Percentiles rank a stretch among this genome's conserved stretches.
Conservation (phyloP, 352 stramenopile genomes). For the Globisporangium carolinianum region DNA sequence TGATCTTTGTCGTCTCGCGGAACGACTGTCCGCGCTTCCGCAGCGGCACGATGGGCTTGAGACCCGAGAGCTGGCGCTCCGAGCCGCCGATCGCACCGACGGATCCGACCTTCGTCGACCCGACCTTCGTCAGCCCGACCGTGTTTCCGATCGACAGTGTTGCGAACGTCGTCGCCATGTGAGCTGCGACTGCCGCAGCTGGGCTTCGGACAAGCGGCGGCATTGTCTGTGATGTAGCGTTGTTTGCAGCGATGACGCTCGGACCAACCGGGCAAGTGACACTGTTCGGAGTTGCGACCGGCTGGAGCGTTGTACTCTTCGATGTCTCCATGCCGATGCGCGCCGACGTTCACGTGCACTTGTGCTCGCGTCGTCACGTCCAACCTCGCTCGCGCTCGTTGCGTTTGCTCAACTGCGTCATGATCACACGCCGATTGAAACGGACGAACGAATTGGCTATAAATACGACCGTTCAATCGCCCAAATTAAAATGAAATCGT, state of each 20-base stretch:
- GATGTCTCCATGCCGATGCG: neutral
- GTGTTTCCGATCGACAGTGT: too few species aligned
- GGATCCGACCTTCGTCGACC: neutral
- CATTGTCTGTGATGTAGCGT: conserved; percentile 28
- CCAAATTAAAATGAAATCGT: too few species aligned
- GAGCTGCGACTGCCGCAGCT: too few species aligned
- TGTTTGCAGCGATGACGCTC: conserved; percentile 21
- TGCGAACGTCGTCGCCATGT: too few species aligned
- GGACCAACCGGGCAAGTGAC: neutral
- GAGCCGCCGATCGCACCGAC: conserved; percentile 12
- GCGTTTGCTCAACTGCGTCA: too few species aligned
- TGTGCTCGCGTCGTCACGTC: neutral
- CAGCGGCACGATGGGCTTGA: conserved; percentile 52
- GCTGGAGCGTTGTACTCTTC: conserved; percentile 2
- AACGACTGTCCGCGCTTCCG: conserved; percentile 66
- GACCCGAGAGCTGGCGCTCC: conserved; percentile 30
- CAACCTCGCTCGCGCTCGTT: too few species aligned
- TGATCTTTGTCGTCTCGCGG: conserved; percentile 51
- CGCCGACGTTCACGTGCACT: too few species aligned
- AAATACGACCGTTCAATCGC: too few species aligned
- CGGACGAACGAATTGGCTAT: too few species aligned
- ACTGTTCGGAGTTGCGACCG: neutral
- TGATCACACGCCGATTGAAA: too few species aligned
- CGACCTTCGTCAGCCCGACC: too few species aligned
- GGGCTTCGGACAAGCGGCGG: too few species aligned